Evolutionary conservation across 179 eudicot species (phyloP).

Genomic region (Dionaea muscipula): DNA sequence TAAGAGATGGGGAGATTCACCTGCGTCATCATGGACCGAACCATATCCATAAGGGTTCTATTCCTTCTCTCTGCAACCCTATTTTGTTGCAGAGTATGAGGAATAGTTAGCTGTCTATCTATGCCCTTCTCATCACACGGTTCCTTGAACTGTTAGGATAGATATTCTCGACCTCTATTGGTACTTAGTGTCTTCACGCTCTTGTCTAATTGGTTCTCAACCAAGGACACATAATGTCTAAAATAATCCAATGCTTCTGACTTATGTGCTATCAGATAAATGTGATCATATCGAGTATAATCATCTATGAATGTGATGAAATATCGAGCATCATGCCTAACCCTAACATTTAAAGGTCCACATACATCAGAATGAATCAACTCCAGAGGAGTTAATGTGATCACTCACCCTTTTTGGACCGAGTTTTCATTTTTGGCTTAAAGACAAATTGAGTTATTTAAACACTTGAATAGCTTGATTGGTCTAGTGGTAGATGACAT

Average conservation of each 20-base stretch:
- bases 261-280: background rate
- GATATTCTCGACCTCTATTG: background rate
- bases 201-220: background rate
- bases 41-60: slow-evolving; percentile 1
- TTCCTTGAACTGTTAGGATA: background rate
- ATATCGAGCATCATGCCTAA: background rate
- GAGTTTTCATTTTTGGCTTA: no score
- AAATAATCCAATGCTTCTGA: background rate
- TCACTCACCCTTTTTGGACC: no score
- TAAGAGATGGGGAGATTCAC: background rate
- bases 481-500: no score
- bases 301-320: background rate
- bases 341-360: background rate
- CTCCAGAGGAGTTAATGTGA: background rate
- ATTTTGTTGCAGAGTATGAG: background rate
- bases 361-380: background rate
- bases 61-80: slow-evolving; percentile 2
- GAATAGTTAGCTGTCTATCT: background rate
- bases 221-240: background rate
- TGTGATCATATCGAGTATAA: background rate
- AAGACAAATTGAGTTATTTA: no score
- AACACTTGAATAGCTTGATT: no score
- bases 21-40: background rate
- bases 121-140: background rate
- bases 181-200: background rate